Conservation (phyloP, 805 yeast species). For the Wickerhamiella slavikovae region DNA sequence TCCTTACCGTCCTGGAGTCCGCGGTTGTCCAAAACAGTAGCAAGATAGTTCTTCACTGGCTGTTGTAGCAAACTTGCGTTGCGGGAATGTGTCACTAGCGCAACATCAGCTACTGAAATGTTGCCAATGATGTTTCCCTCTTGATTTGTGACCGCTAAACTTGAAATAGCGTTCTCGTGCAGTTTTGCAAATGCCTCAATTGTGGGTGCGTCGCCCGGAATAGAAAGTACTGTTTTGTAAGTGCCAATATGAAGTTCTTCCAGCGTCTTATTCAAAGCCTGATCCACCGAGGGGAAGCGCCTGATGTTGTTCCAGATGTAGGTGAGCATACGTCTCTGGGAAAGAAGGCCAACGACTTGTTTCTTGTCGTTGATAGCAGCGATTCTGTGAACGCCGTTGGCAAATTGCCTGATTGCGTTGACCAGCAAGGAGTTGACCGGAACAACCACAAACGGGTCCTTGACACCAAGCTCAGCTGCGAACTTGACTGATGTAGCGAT, state of each 20-base stretch:
- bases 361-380: constrained; percentile 44
- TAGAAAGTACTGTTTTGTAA: constrained; percentile 45
- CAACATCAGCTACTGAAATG: constrained; percentile 85
- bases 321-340: constrained; percentile 72
- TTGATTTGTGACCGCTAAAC: constrained; percentile 80
- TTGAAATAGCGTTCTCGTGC: constrained; percentile 68
- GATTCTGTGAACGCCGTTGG: constrained; percentile 89
- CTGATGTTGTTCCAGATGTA: constrained; percentile 88
- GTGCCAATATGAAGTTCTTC: constrained; percentile 59
- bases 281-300: constrained; percentile 60
- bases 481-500: constrained; percentile 82
- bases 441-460: constrained; percentile 70
- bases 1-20: constrained; percentile 92
- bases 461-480: constrained; percentile 65
- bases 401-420: constrained; percentile 65
- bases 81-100: constrained; percentile 68
- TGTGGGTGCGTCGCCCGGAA: constrained; percentile 69
- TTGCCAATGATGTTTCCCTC: constrained; percentile 64
- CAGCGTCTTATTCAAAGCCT: constrained; percentile 39
- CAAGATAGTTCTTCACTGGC: constrained; percentile 70
- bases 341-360: constrained; percentile 59
- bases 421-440: constrained; percentile 39
- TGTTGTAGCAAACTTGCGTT: constrained; percentile 66
- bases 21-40: constrained; percentile 66
- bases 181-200: constrained; percentile 73